Evolutionary conservation across 371 early-diverging fungal species (phyloP).

Genomic region (Dichotomocladium elegans): DNA sequence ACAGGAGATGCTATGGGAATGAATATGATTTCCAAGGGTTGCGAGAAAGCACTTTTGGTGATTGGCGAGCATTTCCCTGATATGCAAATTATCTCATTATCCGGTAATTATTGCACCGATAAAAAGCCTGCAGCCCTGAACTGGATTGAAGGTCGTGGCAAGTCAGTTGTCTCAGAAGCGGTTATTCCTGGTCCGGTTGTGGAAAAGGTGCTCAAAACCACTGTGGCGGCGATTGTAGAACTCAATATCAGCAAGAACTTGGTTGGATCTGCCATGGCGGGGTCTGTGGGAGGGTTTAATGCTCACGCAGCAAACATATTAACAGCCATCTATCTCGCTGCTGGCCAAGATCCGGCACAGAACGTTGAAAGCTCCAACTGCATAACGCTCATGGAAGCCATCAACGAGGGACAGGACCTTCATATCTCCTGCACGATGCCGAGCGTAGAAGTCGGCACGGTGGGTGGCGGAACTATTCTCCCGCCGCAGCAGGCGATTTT

Average conservation of each 20-base stretch:
- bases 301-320: slow-evolving; percentile 96
- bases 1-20: slow-evolving; percentile 99
- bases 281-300: slow-evolving; percentile 93
- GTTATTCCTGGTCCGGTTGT: slow-evolving; percentile 80
- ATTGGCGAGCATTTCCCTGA: slow-evolving; percentile 64
- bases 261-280: slow-evolving; percentile 95
- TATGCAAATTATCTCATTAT: slow-evolving; percentile 81
- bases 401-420: slow-evolving; percentile 74
- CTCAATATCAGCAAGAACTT: slow-evolving; percentile 89
- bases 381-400: slow-evolving; percentile 92
- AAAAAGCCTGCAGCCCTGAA: slow-evolving; percentile 97
- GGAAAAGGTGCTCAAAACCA: slow-evolving; percentile 83
- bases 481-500: slow-evolving; percentile 88
- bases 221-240: slow-evolving; percentile 73
- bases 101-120: slow-evolving; percentile 96
- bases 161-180: slow-evolving; percentile 90
- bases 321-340: slow-evolving; percentile 92
- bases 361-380: slow-evolving; percentile 95
- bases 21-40: slow-evolving; percentile 99
- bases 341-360: slow-evolving; percentile 97
- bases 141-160: slow-evolving; percentile 97
- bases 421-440: slow-evolving; percentile 94
- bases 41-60: slow-evolving; percentile 72
- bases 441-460: slow-evolving; percentile 92
- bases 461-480: slow-evolving; percentile 94